phyloP scores from a whole-genome alignment of 352 stramenopile genomes.

The Stephanocyclus meneghinianus region DNA sequence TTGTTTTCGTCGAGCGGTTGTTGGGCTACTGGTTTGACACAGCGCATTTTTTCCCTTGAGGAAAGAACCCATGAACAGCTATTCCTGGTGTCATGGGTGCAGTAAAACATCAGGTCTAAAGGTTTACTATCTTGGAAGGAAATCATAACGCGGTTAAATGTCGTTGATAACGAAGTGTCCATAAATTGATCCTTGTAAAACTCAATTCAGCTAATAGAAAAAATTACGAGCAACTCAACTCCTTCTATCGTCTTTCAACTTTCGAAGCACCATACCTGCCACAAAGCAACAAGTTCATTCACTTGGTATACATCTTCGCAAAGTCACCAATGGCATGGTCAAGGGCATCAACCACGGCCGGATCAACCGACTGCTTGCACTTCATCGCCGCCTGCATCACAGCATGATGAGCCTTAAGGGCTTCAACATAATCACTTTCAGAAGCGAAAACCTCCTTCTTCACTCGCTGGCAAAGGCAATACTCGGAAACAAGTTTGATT shows the following conservation, averaged over 20 bases:
- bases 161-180: too few relatives aligned
- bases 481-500: conserved; percentile 76
- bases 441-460: conserved; percentile 78
- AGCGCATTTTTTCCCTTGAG: too few relatives aligned
- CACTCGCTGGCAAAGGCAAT: conserved; percentile 82
- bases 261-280: background rate
- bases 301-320: conserved; percentile 82
- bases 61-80: too few relatives aligned
- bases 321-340: conserved; percentile 79
- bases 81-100: too few relatives aligned
- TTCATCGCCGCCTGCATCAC: conserved; percentile 85
- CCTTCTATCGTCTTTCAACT: background rate
- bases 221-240: background rate
- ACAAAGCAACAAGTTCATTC: background rate
- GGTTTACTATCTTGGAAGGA: too few relatives aligned
- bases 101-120: too few relatives aligned
- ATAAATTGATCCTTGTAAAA: too few relatives aligned
- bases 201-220: too few relatives aligned
- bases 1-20: too few relatives aligned
- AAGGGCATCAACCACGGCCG: conserved; percentile 65
- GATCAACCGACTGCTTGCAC: conserved; percentile 81
- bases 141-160: too few relatives aligned
- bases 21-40: too few relatives aligned
- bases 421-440: conserved; percentile 80
- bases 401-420: conserved; percentile 82